Evolutionary conservation across 441 rosid genomes (phyloP), one percentile per base, ranked within the genome.

Genomic region (Kokia cookei): DNA sequence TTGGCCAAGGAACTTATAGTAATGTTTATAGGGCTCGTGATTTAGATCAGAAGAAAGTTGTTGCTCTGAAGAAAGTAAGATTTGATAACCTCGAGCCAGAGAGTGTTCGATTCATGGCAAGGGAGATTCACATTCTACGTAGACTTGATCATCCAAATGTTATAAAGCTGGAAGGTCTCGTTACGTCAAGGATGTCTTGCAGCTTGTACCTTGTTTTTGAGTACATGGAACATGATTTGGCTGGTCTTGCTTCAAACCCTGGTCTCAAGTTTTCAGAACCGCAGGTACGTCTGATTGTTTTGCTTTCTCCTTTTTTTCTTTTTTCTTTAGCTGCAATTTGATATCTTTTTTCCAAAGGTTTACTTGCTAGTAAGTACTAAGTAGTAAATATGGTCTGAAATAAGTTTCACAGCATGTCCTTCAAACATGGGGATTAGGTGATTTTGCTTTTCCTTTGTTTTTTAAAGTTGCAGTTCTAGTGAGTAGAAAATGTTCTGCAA

Each of bases 1-100:
- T 96, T 84, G 99, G 99, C 62, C 99, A 96, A 81, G 99, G 99
- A 80, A 96, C 99, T 58, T 96, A 96, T 73, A 93, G 98, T 79
- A 96, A 92, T 45, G 99, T 96, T 59, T 96, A 96, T 58, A 91
- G 98, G 76, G 99, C 98, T 64, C 87, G 97, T 40, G 99, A 96
- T 76, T 89, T 96, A 37, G 95, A 92, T 81, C 91, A 91, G 73
- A 91, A 84, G 85, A 96, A 96, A 80, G 84, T 91, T 74, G 99
- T 96, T 76, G 96, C 96, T 59, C 78, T 91, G 81, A 91, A 91
- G 85, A 91, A 89, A 88, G 96, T 91, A 65, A 86, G 97, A 78
- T 96, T 96, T 79, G 97, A 93, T 81, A 96, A 93, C 71, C 82
- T 93, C 73, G 99, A 96, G 88, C 98, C 99, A 2, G 99, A 96